Percentiles rank a stretch among this genome's conserved stretches.
phyloP scores from a whole-genome alignment of 192 early-diverging fungal species.

The Coemansia sp. region DNA sequence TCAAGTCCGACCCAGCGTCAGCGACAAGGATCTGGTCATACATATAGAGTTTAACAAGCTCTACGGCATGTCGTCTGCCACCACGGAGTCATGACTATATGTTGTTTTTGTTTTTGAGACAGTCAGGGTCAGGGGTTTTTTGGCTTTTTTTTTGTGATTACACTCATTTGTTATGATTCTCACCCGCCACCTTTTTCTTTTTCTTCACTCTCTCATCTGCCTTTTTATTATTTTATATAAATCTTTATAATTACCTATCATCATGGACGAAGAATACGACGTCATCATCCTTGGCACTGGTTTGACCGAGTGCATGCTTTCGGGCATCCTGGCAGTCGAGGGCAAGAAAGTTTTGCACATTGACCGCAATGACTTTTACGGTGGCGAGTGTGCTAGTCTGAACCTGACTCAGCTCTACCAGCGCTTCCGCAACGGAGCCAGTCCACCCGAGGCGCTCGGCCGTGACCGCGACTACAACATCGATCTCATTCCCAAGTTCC shows the following conservation, averaged over 20 bases:
- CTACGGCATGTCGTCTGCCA: slow-evolving; percentile 63
- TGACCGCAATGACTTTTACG: slow-evolving; percentile 98
- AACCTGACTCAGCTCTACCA: slow-evolving; percentile 93
- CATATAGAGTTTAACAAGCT: slow-evolving; percentile 76
- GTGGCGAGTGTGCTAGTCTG: slow-evolving; percentile 93
- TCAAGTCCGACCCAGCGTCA: slow-evolving; percentile 86
- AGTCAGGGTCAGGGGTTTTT: no score
- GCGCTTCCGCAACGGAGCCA: slow-evolving; percentile 66
- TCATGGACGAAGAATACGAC: slow-evolving; percentile 87
- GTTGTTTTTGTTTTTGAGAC: no score
- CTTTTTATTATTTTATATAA: background rate
- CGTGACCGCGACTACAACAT: slow-evolving; percentile 93
- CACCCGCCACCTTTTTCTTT: background rate
- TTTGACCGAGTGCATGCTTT: slow-evolving; percentile 89
- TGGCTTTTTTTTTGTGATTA: background rate
- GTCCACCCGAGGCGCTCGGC: slow-evolving; percentile 62
- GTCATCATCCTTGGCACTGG: slow-evolving; percentile 89
- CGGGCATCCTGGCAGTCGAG: slow-evolving; percentile 85
- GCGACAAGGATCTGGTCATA: slow-evolving; percentile 74
- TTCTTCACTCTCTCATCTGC: background rate
- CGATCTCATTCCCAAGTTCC: slow-evolving; percentile 99
- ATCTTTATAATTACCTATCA: slow-evolving; percentile 11
- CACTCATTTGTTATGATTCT: slow-evolving; percentile 18
- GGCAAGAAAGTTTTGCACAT: slow-evolving; percentile 93
- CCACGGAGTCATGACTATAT: background rate